phyloP scores from a whole-genome alignment of 495 filamentous ascomycete genomes.

The Penicillium mononematosum region DNA sequence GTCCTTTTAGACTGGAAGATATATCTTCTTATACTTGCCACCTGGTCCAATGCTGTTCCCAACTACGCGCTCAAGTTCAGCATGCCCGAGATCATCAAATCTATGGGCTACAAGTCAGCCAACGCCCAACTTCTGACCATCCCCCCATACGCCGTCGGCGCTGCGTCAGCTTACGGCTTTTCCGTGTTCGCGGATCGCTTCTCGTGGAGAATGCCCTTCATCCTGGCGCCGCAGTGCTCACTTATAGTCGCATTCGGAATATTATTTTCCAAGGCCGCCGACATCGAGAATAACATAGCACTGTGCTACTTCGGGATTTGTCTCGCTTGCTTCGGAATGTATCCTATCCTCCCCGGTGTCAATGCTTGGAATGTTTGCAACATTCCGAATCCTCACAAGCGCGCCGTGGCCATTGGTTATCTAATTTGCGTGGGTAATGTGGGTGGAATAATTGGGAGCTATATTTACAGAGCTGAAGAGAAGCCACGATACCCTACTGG shows the following conservation, averaged over 20 bases:
- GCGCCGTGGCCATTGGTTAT: slow-evolving; percentile 26
- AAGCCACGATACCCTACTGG: slow-evolving; percentile 22
- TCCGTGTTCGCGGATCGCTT: slow-evolving; percentile 24
- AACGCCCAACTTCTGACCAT: slow-evolving; percentile 36
- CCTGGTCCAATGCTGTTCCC: slow-evolving; percentile 49
- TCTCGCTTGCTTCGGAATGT: slow-evolving; percentile 26
- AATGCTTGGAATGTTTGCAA: slow-evolving; percentile 31
- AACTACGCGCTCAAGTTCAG: slow-evolving; percentile 52
- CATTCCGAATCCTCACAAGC: slow-evolving; percentile 17
- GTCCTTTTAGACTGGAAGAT: slow-evolving; percentile 23
- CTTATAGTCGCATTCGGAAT: slow-evolving; percentile 20
- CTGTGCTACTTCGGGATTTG: slow-evolving; percentile 27
- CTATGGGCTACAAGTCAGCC: slow-evolving; percentile 46
- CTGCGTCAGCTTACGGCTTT: slow-evolving; percentile 17
- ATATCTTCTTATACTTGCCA: slow-evolving; percentile 23
- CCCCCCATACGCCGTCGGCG: slow-evolving; percentile 28
- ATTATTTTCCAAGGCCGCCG: slow-evolving; percentile 17
- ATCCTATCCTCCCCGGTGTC: slow-evolving; percentile 28
- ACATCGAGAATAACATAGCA: slow-evolving; percentile 20
- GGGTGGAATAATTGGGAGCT: slow-evolving; percentile 25
- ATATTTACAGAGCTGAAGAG: slow-evolving; percentile 21
- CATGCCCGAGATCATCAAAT: slow-evolving; percentile 49
- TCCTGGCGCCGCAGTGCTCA: slow-evolving; percentile 17
- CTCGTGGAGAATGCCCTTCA: slow-evolving; percentile 32
- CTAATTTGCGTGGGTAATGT: slow-evolving; percentile 24